A percentile compares a stretch with the other conserved stretches of the same genome.
Evolutionary conservation across 1,139 yeast species (phyloP).

Genomic region (Geotrichum bryndzae): DNA sequence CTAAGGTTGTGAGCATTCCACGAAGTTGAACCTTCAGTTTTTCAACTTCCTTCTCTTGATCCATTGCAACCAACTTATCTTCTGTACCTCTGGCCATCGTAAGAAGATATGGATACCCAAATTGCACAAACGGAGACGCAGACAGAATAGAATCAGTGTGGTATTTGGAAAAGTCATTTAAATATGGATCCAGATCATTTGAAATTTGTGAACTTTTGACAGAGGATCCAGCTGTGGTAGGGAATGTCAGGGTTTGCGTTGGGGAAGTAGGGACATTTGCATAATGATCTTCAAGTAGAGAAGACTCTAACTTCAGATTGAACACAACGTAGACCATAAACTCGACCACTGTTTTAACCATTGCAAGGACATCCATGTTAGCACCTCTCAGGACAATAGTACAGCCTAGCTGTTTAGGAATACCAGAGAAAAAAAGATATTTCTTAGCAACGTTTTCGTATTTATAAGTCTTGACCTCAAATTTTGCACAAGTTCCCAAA

Average conservation of each 20-base stretch:
- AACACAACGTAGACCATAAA: slow-evolving; percentile 72
- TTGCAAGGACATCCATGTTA: slow-evolving; percentile 48
- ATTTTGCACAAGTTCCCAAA: slow-evolving; percentile 66
- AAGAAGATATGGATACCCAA: slow-evolving; percentile 60
- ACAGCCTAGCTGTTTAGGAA: slow-evolving; percentile 68
- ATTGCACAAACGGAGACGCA: slow-evolving; percentile 69
- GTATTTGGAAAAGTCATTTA: slow-evolving; percentile 46
- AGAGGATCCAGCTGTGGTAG: slow-evolving; percentile 1
- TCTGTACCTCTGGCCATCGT: slow-evolving; percentile 53
- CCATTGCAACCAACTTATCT: slow-evolving; percentile 37
- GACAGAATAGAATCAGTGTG: slow-evolving; percentile 53
- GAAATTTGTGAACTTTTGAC: slow-evolving; percentile 3
- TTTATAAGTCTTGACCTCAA: slow-evolving; percentile 61
- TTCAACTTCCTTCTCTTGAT: slow-evolving; percentile 28
- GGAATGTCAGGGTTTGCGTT: slow-evolving; percentile 2
- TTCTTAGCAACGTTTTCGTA: slow-evolving; percentile 57
- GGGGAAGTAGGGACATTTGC: slow-evolving; percentile 42
- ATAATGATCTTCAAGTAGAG: slow-evolving; percentile 71
- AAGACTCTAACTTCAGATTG: slow-evolving; percentile 74
- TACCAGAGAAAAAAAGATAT: slow-evolving; percentile 71
- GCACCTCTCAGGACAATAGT: slow-evolving; percentile 81
- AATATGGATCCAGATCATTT: slow-evolving; percentile 30
- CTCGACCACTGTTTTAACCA: slow-evolving; percentile 72
- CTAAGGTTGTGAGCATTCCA: slow-evolving; percentile 19
- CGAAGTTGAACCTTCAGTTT: slow-evolving; percentile 22